These are phyloP conservation scores for Clonostachys sp. DNA, from an alignment of 2,329 filamentous ascomycete genomes.

Conservation along the genomic window DNA sequence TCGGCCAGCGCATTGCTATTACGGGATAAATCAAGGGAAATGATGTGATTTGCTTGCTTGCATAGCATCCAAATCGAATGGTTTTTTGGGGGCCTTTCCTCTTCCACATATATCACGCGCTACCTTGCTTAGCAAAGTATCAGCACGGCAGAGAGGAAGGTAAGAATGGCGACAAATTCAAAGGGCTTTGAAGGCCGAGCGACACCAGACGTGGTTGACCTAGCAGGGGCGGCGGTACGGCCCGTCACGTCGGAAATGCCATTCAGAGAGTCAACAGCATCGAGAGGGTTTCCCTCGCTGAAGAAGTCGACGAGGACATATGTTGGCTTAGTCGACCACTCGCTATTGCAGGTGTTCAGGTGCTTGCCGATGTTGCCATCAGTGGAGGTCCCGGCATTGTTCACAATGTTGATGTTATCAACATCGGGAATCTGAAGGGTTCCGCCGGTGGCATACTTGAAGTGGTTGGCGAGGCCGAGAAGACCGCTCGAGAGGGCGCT, in stretches of 20 bases:
- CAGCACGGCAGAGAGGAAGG: conserved; percentile 2
- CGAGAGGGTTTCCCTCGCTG: conserved; percentile 65
- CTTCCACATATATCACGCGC: no score
- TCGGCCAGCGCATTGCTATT: no score
- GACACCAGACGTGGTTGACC: no score
- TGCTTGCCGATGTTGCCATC: conserved; percentile 51
- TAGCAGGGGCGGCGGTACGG: conserved; percentile 8
- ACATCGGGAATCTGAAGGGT: conserved; percentile 58
- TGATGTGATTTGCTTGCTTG: no score
- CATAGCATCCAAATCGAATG: no score
- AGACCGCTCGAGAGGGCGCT: conserved; percentile 52
- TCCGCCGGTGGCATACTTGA: conserved; percentile 57
- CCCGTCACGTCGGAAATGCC: conserved; percentile 34
- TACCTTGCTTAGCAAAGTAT: neutral
- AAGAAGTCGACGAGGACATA: conserved; percentile 81
- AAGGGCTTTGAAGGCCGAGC: no score
- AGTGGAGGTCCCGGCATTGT: conserved; percentile 50
- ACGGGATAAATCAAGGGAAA: no score
- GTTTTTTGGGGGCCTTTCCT: no score
- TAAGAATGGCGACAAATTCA: conserved; percentile 28
- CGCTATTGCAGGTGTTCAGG: conserved; percentile 44
- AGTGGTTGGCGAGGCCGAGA: conserved; percentile 77
- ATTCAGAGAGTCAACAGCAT: conserved; percentile 66
- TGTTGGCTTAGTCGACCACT: conserved; percentile 62
- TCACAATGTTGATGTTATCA: conserved; percentile 58